Percentiles rank a stretch among this genome's conserved stretches.
phyloP scores from a whole-genome alignment of 179 eudicot species.

The Spinacia oleracea region DNA sequence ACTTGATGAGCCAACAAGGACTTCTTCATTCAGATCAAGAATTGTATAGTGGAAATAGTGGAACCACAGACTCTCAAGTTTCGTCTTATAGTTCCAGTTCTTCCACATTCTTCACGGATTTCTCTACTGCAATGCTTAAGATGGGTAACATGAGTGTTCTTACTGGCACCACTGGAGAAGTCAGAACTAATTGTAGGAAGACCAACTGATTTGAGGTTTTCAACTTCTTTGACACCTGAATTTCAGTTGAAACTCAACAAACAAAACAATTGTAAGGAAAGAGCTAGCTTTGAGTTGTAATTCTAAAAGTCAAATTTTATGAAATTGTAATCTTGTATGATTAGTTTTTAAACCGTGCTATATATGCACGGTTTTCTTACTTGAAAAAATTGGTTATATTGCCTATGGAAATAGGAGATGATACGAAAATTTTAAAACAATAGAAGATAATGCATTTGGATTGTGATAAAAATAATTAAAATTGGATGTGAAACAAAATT shows the following conservation, averaged over 20 bases:
- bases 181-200: constrained; percentile 54
- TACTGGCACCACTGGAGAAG: constrained; percentile 58
- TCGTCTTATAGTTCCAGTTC: constrained; percentile 40
- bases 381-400: too few species aligned
- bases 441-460: too few species aligned
- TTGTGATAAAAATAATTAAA: too few species aligned
- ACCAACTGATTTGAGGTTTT: constrained; percentile 19
- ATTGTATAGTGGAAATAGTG: constrained; percentile 40
- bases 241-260: background rate
- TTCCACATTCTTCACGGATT: constrained; percentile 52
- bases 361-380: too few species aligned
- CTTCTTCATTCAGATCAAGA: constrained; percentile 66
- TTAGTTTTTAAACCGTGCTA: too few species aligned
- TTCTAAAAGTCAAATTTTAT: too few species aligned
- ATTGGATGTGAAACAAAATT: too few species aligned
- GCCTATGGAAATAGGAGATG: too few species aligned
- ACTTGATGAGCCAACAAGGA: constrained; percentile 40
- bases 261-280: background rate
- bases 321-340: too few species aligned
- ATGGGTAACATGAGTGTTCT: constrained; percentile 67
- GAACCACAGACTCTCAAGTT: constrained; percentile 57
- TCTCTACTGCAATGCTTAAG: constrained; percentile 58
- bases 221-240: background rate
- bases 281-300: background rate
- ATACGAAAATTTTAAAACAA: too few species aligned